Evolutionary conservation across 2,329 filamentous ascomycete species (phyloP).

Genomic region (Lasiodiplodia sp.): DNA sequence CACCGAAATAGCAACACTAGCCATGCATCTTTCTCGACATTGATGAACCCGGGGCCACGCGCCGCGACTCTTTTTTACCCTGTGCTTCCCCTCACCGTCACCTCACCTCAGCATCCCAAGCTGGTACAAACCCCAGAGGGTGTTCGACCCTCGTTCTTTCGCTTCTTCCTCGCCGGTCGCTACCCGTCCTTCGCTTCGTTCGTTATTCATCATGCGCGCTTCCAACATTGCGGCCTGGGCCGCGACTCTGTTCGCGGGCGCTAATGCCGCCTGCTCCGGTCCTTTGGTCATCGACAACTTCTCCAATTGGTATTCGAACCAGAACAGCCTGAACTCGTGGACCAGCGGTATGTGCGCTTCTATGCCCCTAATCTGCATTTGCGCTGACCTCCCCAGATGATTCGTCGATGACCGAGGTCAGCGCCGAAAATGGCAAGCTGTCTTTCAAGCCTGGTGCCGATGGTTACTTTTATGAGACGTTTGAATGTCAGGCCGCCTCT

Average conservation of each 20-base stretch:
- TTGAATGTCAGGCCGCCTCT: constrained; percentile 56
- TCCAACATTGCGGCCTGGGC: constrained; percentile 42
- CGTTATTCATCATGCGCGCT: constrained; percentile 40
- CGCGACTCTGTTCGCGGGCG: constrained; percentile 39
- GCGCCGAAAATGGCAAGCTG: constrained; percentile 53
- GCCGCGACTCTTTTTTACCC: too few relatives aligned
- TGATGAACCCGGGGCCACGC: background rate
- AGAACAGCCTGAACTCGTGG: constrained; percentile 45
- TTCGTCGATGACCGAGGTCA: constrained; percentile 55
- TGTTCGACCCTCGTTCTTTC: constrained; percentile 48
- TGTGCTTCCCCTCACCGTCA: background rate
- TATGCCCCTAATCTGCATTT: too few relatives aligned
- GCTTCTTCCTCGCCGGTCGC: constrained; percentile 41
- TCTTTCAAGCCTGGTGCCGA: constrained; percentile 57
- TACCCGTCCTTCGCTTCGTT: constrained; percentile 29
- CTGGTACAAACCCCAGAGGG: constrained; percentile 15
- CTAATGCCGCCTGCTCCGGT: constrained; percentile 45
- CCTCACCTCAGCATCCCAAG: background rate
- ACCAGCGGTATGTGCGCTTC: constrained; percentile 41
- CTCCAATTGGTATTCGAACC: constrained; percentile 45
- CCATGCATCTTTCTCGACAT: constrained; percentile 2
- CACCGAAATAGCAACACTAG: constrained; percentile 19
- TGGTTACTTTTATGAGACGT: constrained; percentile 64
- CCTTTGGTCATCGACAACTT: constrained; percentile 49
- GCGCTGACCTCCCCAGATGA: constrained; percentile 52